Conservation (phyloP, 2,329 filamentous ascomycete species). For the Xylaria sp. region DNA sequence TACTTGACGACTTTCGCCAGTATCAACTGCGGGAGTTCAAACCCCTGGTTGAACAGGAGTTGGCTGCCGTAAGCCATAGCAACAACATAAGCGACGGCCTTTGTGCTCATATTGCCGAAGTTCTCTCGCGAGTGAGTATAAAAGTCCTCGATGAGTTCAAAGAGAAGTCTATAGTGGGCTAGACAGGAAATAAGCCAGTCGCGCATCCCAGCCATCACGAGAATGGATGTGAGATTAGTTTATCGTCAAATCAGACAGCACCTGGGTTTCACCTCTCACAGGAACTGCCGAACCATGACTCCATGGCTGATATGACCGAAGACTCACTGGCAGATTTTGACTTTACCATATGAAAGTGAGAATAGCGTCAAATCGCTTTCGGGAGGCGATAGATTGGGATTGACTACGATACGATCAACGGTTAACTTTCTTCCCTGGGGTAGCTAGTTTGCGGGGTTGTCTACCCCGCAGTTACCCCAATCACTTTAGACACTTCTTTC, state of each 20-base stretch:
- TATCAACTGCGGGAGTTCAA: background rate
- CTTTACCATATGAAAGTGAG: background rate
- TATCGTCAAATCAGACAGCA: background rate
- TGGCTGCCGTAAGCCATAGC: background rate
- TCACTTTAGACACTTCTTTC: too few relatives aligned
- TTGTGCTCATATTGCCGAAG: background rate
- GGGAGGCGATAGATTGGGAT: background rate
- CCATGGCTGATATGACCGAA: background rate
- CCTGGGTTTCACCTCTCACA: background rate
- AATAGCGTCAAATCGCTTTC: background rate
- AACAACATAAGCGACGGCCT: background rate
- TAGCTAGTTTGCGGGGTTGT: too few relatives aligned
- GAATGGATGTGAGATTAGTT: background rate
- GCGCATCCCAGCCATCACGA: background rate
- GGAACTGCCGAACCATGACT: background rate
- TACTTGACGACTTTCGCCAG: background rate
- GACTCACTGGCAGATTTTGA: background rate
- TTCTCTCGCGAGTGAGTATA: background rate
- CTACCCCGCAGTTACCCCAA: too few relatives aligned
- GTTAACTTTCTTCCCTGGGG: too few relatives aligned
- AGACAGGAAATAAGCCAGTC: background rate
- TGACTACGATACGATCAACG: background rate
- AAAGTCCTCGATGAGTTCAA: background rate
- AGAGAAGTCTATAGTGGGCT: background rate
- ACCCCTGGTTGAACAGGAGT: conserved; percentile 1